phyloP scores from a whole-genome alignment of 148 eudicot species.

The Fallopia convolvulus region DNA sequence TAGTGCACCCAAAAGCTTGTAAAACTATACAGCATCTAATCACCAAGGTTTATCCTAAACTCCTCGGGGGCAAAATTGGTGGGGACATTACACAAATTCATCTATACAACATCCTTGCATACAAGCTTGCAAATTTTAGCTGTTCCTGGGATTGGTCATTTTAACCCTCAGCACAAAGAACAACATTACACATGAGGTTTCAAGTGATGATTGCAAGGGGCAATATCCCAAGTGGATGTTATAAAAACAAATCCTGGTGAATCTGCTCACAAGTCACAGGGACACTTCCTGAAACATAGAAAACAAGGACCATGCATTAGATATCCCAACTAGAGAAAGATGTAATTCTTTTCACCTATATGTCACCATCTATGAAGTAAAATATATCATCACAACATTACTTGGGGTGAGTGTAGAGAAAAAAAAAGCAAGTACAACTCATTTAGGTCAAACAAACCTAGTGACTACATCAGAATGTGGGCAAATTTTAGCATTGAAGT shows the following conservation, averaged over 20 bases:
- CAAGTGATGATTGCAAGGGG: neutral
- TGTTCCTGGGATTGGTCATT: neutral
- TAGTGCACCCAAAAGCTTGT: neutral
- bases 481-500: too few species aligned
- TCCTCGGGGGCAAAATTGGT: constrained; percentile 5
- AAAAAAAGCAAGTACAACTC: neutral
- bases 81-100: neutral
- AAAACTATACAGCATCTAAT: constrained; percentile 5
- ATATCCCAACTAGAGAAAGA: neutral
- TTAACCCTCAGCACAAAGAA: too few species aligned
- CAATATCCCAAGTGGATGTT: neutral
- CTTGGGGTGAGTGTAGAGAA: neutral
- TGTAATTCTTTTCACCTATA: neutral
- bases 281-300: neutral
- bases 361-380: neutral
- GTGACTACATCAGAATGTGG: neutral
- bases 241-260: neutral
- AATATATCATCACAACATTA: neutral
- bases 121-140: neutral
- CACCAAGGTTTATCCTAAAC: constrained; percentile 5
- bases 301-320: neutral
- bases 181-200: neutral
- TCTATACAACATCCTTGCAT: neutral
- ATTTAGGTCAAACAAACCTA: neutral
- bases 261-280: neutral